Evolutionary conservation across 768 basidiomycete genomes (phyloP), one percentile per base, ranked within the genome.

Genomic region (Glaciozyma martinii): DNA sequence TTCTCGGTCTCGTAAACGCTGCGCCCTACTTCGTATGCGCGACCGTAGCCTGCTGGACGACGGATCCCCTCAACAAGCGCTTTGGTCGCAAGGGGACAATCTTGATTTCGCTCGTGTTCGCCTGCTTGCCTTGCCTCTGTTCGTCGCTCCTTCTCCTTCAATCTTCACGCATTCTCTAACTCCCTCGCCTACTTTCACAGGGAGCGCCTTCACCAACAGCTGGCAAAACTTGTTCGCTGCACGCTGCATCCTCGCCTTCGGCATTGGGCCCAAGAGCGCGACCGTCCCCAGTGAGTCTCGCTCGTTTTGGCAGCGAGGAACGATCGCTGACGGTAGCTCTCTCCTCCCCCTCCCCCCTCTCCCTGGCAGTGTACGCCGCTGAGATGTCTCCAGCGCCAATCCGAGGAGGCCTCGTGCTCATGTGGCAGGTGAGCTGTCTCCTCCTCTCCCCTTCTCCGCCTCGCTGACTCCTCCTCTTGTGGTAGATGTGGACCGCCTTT

Each of bases 391-490:
- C 91, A 0, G 84, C 90, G 0, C 78, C 78, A 21, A 89, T 95
- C 63, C 85, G 92, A 72, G 91, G 90, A 61, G 90, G 84, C 3
- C 82, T 93, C 44, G 89, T 91, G 65, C 93, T 92, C 37, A 40
- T 40, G 37, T 40, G 37, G 37, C 37, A 40, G 37, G 37, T 40
- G 37, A 40, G 37, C n/a, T 7, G 12, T 40, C n/a, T 40, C 37
- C 37, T 13, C 37, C 10, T 40, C 37, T 12, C 37, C 37, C 37
- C 37, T 6, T 40, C 15, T 40, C 12, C 37, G 10, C 15, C 37
- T 10, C 10, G 5, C 37, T 40, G 10, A 40, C 37, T 6, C 37
- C 90, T 86, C n/a, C n/a, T n/a, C n/a, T n/a, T 82, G 73, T 92
- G 90, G 88, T 78, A 53, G 50, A 21, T 53, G 23, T 79, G 78